Base-by-base conservation (phyloP, 2,329 filamentous ascomycete genomes). In the Lithohypha guttulata region DNA sequence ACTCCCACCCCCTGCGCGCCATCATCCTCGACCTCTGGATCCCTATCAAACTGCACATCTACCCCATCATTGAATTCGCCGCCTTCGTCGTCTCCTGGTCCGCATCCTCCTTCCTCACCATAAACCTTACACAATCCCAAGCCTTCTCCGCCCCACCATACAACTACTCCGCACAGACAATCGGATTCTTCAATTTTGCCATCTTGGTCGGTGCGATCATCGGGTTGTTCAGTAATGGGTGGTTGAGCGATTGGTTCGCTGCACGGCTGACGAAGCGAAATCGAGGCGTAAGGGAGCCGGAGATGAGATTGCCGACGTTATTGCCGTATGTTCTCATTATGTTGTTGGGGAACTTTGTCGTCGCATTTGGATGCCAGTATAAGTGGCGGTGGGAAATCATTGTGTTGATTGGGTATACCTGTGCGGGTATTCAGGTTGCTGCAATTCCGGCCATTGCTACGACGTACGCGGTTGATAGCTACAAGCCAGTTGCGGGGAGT, bases 11-110 rank as follows among this genome's bases (percentile, higher is more conserved):
- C 15, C 29, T 58, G 28, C 57, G 58, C 47, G 64, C 60, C 15
- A 60, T 78, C 19, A 28, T 71, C 2, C 54, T 66, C 20, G 72
- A 75, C 47, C 61, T 80, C 15, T 76, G 68, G 66, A 64, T 73
- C 6, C 77, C 76, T 0, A 77, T 71, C 68, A 75, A 77, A 48
- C 60, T 80, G 1, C 70, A 77, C 51, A 48, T 64, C 0, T 80
- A 74, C 54, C 76, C 77, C 0, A 79, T 80, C 42, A 69, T 79
- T 28, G 68, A 78, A 45, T 74, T 76, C 42, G 64, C 75, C 1
- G 66, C 71, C 11, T 79, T 80, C 48, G 67, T 76, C 18, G 72
- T 77, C 5, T 73, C 69, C 17, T 79, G 73, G 71, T 65, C 64
- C 6, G 73, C 71, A 39, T 70, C 64, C 28, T 66, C 59, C 15